Percentiles rank a stretch among this genome's conserved stretches.
Evolutionary conservation across 2,329 filamentous ascomycete genomes (phyloP).

Genomic region (Fusarium multiceps): DNA sequence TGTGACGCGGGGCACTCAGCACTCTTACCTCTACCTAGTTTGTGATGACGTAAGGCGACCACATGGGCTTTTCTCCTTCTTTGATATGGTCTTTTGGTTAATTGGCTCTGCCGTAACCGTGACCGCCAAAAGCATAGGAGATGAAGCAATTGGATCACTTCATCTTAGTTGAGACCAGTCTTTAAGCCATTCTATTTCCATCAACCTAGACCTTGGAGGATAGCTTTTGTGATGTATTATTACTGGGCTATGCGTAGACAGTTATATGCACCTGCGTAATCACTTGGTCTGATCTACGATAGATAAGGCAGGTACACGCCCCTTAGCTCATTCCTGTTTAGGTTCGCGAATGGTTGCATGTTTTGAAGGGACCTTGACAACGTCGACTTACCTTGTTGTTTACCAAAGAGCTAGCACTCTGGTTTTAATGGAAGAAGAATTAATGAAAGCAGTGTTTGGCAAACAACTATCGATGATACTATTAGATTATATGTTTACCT

Average conservation of each 20-base stretch:
- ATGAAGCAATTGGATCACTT: not conserved
- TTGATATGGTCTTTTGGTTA: not conserved
- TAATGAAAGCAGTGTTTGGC: not conserved
- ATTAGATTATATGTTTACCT: not conserved
- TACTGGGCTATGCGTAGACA: not conserved
- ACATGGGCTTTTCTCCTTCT: constrained; percentile 21
- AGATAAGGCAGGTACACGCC: not conserved
- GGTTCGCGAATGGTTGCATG: not conserved
- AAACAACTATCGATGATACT: not conserved
- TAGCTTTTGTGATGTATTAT: not conserved
- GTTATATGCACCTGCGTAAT: not conserved
- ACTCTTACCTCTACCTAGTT: not conserved
- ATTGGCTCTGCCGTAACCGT: not conserved
- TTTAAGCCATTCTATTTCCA: not conserved
- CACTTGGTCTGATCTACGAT: not conserved
- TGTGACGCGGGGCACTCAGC: constrained; percentile 31
- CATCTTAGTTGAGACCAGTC: not conserved
- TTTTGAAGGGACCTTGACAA: not conserved
- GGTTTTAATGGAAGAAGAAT: not conserved
- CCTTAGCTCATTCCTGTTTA: not conserved
- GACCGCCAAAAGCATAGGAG: not conserved
- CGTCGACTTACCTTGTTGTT: not conserved
- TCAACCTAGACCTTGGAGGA: not conserved
- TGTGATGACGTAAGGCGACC: constrained; percentile 39
- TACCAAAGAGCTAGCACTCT: too few relatives aligned